Conservation (phyloP, 2,329 filamentous ascomycete genomes). For the Cryphonectria carpinicola region DNA sequence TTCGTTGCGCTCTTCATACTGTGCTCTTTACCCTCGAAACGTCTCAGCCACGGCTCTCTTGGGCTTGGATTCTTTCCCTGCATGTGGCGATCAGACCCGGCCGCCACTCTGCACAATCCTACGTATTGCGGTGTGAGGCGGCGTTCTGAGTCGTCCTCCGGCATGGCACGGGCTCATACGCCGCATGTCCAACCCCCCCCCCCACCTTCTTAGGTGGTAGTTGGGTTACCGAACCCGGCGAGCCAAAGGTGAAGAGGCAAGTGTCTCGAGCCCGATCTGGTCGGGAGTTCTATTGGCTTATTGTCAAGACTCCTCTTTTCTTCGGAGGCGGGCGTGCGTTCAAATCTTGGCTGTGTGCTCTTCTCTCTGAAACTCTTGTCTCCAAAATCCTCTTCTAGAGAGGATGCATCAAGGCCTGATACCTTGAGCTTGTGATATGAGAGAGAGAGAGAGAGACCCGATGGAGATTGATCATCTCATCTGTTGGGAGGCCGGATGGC, state of each 20-base stretch:
- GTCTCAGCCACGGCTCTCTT: neutral
- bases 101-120: neutral
- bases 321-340: neutral
- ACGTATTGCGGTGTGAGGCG: neutral
- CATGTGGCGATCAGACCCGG: neutral
- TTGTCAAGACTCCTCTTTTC: neutral
- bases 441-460: neutral
- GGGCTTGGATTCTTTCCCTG: neutral
- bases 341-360: neutral
- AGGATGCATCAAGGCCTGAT: neutral
- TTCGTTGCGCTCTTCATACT: neutral
- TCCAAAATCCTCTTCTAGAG: neutral
- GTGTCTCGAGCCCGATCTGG: conserved; percentile 11
- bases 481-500: conserved; percentile 12
- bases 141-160: neutral
- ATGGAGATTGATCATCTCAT: neutral
- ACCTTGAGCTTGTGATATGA: neutral
- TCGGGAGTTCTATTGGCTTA: neutral
- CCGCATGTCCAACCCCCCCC: neutral
- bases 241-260: conserved; percentile 16
- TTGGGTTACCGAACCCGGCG: conserved; percentile 7
- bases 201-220: neutral
- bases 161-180: neutral
- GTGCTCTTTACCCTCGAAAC: neutral
- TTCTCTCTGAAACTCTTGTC: neutral